Conservation (phyloP, 129 eudicot species). For the Ambrosia artemisiifolia region DNA sequence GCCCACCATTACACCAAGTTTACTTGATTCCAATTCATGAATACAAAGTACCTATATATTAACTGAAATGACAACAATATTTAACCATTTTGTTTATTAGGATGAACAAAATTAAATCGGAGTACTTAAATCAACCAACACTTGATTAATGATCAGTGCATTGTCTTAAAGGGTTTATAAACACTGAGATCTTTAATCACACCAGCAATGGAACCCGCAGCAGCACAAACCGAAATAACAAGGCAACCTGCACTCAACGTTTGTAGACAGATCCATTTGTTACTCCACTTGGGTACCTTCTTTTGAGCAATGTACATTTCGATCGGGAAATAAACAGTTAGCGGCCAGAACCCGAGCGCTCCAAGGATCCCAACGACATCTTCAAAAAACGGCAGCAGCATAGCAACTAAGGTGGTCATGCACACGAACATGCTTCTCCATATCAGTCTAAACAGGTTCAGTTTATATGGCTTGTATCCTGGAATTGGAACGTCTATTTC, state of each 20-base stretch:
- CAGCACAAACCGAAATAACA: conserved; percentile 52
- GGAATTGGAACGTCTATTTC: conserved; percentile 34
- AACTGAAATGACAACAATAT: too few species aligned
- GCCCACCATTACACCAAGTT: too few species aligned
- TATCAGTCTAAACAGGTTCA: conserved; percentile 44
- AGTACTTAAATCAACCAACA: background rate
- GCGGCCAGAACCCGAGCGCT: conserved; percentile 64
- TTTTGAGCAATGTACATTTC: conserved; percentile 63
- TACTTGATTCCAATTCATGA: too few species aligned
- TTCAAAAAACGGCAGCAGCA: conserved; percentile 64
- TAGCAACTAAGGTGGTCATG: conserved; percentile 47
- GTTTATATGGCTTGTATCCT: conserved; percentile 34
- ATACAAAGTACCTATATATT: too few species aligned
- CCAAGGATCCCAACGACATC: conserved; percentile 71
- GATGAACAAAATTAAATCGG: background rate
- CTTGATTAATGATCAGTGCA: conserved; percentile 21
- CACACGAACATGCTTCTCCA: conserved; percentile 56
- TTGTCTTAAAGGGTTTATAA: conserved; percentile 61
- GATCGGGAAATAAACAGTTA: conserved; percentile 61
- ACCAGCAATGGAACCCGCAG: conserved; percentile 64
- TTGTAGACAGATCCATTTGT: conserved; percentile 45
- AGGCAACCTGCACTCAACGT: conserved; percentile 44
- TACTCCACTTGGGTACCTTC: conserved; percentile 53
- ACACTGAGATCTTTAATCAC: conserved; percentile 54
- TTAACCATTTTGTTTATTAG: background rate